Evolutionary conservation across 139 green algal species (phyloP).

Genomic region (Tetraselmis striata): DNA sequence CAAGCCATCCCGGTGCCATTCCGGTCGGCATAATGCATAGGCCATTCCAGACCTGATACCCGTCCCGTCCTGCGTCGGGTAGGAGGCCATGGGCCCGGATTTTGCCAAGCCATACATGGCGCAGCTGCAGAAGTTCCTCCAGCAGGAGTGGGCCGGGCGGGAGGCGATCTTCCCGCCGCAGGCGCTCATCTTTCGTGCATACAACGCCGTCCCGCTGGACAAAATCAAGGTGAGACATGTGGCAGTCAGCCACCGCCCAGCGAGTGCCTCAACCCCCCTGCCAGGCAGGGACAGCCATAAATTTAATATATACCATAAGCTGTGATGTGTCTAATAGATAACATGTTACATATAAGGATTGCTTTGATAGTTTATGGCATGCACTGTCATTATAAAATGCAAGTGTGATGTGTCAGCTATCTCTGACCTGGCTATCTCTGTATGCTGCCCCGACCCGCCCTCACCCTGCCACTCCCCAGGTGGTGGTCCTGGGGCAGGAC

Average conservation of each 20-base stretch:
- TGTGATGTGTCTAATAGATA: neutral
- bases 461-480: slow-evolving; percentile 27
- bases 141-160: slow-evolving; percentile 46
- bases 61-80: no score
- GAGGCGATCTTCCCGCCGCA: slow-evolving; percentile 69
- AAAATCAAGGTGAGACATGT: neutral
- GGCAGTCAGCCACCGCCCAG: no score
- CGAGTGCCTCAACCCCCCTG: no score
- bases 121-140: slow-evolving; percentile 56
- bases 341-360: neutral
- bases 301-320: neutral
- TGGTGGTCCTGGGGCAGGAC: slow-evolving; percentile 89
- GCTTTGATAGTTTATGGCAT: slow-evolving; percentile 3
- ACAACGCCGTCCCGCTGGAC: neutral
- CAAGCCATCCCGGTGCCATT: no score
- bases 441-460: no score
- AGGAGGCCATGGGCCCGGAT: slow-evolving; percentile 27
- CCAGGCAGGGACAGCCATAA: slow-evolving; percentile 20
- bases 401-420: slow-evolving; percentile 1
- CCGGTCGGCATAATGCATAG: no score
- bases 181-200: slow-evolving; percentile 64
- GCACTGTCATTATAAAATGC: neutral
- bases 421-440: slow-evolving; percentile 4
- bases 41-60: no score
- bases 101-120: slow-evolving; percentile 45